These are phyloP conservation scores for Xylaria venustula DNA, from an alignment of 495 filamentous ascomycete genomes.

Conservation along the genomic window DNA sequence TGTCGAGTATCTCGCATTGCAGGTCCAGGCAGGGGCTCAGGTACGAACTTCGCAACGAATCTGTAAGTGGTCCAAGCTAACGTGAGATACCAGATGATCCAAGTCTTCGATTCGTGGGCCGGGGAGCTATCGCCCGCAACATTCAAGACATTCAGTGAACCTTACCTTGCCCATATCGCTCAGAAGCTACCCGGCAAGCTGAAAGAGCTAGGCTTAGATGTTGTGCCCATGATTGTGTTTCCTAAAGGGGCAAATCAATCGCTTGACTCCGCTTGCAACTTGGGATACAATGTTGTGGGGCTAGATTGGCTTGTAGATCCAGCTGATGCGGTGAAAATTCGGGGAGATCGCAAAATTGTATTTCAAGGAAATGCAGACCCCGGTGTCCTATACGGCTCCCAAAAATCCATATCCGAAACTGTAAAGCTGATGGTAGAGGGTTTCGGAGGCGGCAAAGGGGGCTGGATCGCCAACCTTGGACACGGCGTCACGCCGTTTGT, in stretches of 20 bases:
- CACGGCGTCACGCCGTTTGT: slow-evolving; percentile 95
- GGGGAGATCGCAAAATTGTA: slow-evolving; percentile 66
- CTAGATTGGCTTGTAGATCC: slow-evolving; percentile 95
- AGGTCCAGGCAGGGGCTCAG: slow-evolving; percentile 89
- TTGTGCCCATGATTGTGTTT: slow-evolving; percentile 97
- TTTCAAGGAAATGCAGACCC: slow-evolving; percentile 96
- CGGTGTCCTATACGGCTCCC: slow-evolving; percentile 84
- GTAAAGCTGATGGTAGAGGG: slow-evolving; percentile 83
- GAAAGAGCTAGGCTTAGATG: slow-evolving; percentile 67
- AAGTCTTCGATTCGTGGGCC: slow-evolving; percentile 99
- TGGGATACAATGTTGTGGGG: slow-evolving; percentile 89
- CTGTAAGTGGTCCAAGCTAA: neutral
- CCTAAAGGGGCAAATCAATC: slow-evolving; percentile 99
- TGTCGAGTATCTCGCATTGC: slow-evolving; percentile 87
- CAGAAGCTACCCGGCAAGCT: slow-evolving; percentile 69
- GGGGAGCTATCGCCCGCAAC: slow-evolving; percentile 82
- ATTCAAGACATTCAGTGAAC: slow-evolving; percentile 80
- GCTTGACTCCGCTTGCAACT: slow-evolving; percentile 78
- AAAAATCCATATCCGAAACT: slow-evolving; percentile 70
- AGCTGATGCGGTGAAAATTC: slow-evolving; percentile 73
- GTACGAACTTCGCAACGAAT: slow-evolving; percentile 31
- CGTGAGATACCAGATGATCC: slow-evolving; percentile 61
- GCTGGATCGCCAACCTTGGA: slow-evolving; percentile 85
- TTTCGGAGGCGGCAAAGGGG: slow-evolving; percentile 59
- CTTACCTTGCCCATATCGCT: slow-evolving; percentile 83